Evolutionary conservation across 805 yeast genomes (phyloP).

Genomic region (Debaryomyces tyrocola): DNA sequence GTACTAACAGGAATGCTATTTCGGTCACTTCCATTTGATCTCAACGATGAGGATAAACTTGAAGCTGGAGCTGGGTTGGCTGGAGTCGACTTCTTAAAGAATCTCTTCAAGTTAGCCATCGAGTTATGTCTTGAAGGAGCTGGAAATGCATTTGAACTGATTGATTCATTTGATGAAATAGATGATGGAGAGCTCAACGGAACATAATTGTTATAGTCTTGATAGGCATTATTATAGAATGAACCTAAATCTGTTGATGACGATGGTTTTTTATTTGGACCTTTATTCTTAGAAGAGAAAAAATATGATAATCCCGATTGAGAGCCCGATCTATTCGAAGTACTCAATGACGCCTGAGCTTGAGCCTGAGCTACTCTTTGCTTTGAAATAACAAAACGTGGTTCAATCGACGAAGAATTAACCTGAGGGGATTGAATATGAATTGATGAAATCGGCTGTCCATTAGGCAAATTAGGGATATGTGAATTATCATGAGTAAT

Average conservation of each 20-base stretch:
- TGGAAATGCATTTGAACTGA: constrained; percentile 16
- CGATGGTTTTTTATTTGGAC: constrained; percentile 25
- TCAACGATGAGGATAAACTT: constrained; percentile 24
- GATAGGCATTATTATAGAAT: constrained; percentile 38
- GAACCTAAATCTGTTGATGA: constrained; percentile 44
- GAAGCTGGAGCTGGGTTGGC: constrained; percentile 16
- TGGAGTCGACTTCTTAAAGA: constrained; percentile 52
- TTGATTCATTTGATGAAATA: constrained; percentile 38
- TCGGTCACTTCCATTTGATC: constrained; percentile 16
- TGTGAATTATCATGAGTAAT: constrained; percentile 18
- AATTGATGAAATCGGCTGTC: constrained; percentile 59
- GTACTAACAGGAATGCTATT: constrained; percentile 6
- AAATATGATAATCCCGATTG: constrained; percentile 51
- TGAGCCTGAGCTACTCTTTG: constrained; percentile 57
- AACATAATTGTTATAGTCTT: constrained; percentile 18
- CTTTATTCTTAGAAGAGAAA: constrained; percentile 45
- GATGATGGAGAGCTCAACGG: constrained; percentile 32
- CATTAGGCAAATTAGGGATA: constrained; percentile 54
- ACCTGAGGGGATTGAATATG: constrained; percentile 73
- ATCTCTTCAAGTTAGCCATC: constrained; percentile 74
- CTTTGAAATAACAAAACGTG: constrained; percentile 80
- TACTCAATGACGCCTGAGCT: constrained; percentile 36
- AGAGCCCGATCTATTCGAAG: constrained; percentile 39
- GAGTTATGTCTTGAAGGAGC: constrained; percentile 66
- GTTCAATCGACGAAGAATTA: constrained; percentile 62